phyloP scores from a whole-genome alignment of 1,284 basidiomycete genomes.

The Cutaneotrichosporon cutaneum region DNA sequence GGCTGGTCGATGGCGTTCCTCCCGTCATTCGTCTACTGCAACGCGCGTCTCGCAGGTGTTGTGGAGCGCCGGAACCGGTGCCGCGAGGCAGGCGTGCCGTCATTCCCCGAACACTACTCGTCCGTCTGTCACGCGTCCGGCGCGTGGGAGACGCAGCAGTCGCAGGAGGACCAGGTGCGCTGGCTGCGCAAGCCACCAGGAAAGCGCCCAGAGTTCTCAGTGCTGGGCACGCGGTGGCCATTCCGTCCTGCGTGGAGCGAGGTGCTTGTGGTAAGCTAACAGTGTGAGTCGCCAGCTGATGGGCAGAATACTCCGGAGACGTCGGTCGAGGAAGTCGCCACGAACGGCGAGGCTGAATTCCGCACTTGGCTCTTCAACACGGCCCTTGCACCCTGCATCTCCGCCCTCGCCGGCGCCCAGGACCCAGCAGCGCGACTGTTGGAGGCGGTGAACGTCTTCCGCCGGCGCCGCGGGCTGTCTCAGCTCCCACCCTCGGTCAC shows the following conservation, averaged over 20 bases:
- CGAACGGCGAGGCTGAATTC: slow-evolving; percentile 39
- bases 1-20: slow-evolving; percentile 88
- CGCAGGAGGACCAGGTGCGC: slow-evolving; percentile 56
- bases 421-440: slow-evolving; percentile 53
- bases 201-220: slow-evolving; percentile 71
- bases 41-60: slow-evolving; percentile 75
- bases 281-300: neutral
- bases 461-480: slow-evolving; percentile 59
- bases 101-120: slow-evolving; percentile 81
- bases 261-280: slow-evolving; percentile 55
- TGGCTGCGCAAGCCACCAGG: slow-evolving; percentile 82
- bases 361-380: slow-evolving; percentile 65
- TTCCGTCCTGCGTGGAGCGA: slow-evolving; percentile 73
- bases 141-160: slow-evolving; percentile 57
- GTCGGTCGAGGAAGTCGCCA: slow-evolving; percentile 29
- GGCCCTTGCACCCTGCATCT: slow-evolving; percentile 46
- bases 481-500: slow-evolving; percentile 52
- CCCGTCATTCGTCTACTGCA: slow-evolving; percentile 72
- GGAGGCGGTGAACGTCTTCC: slow-evolving; percentile 61
- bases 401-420: neutral
- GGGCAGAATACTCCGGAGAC: neutral
- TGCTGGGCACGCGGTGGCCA: slow-evolving; percentile 65
- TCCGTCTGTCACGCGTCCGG: slow-evolving; percentile 58
- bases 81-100: slow-evolving; percentile 70
- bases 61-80: slow-evolving; percentile 70